Base-by-base conservation (phyloP, 805 yeast species). In the Zygosaccharomyces bailii region DNA sequence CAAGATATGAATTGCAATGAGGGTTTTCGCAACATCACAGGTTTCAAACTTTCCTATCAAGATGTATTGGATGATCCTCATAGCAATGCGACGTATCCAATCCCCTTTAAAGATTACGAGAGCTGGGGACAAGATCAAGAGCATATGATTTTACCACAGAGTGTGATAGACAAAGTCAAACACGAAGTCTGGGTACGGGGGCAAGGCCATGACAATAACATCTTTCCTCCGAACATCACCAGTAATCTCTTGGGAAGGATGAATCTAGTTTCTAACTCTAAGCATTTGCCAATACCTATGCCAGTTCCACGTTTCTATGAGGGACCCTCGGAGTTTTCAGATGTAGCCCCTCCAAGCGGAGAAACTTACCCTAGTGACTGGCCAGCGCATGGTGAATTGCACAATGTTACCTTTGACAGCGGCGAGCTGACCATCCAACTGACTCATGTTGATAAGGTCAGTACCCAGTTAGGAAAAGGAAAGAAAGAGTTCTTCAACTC, bases 11-110 rank as follows among this genome's bases (percentile, higher is more conserved):
- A 74, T 1, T 82, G 74, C 59, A 43, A 58, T 14, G 48, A 64
- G 3, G 87, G 86, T 4, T 82, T 80, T 58, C 84, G 85, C 1
- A 83, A 85, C 54, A 61, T 86, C 11, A 84, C 93, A 0, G 96
- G 96, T 3, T 77, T 82, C 46, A 73, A 71, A 54, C 63, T 82
- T 25, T 78, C 87, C 23, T 86, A 85, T 53, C 68, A 71, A 7
- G 95, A 84, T 61, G 73, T 70, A 11, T 16, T 73, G 1, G 60
- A 67, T 4, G 75, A 75, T 9, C 64, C 72, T 39, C 69, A 70
- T 20, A 68, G 64, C 1, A 71, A 74, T 48, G 65, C 67, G 17
- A 71, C 78, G 0, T 82, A 82, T 75, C 90, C 90, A 0, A 60
- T 82, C 19, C 78, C 69, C 1, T 67, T 63, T 4, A 69, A 67